A percentile compares a stretch with the other conserved stretches of the same genome.
Evolutionary conservation across 2,329 filamentous ascomycete species (phyloP).

Genomic region (Ceratocystis alfenasii): DNA sequence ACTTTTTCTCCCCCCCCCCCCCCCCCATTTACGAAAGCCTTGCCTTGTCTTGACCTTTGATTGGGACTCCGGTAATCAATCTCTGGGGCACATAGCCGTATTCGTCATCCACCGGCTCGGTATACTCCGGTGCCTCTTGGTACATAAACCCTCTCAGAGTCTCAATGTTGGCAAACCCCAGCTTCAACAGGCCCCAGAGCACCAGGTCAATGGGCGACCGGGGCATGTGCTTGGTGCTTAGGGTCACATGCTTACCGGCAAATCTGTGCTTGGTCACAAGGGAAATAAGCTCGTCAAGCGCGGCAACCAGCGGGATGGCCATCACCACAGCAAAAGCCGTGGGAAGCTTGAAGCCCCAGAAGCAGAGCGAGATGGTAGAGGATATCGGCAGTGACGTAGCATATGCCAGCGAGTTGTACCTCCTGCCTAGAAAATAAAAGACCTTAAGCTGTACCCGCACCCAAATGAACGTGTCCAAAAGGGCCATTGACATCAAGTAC

Average conservation of each 20-base stretch:
- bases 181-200: neutral
- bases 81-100: conserved; percentile 16
- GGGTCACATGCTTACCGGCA: neutral
- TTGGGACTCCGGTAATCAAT: neutral
- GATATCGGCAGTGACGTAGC: conserved; percentile 13
- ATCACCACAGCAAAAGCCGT: neutral
- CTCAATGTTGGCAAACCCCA: conserved; percentile 17
- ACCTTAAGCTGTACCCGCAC: conserved; percentile 14
- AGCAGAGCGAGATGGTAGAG: neutral
- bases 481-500: conserved; percentile 10
- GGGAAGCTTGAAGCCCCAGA: neutral
- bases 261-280: neutral
- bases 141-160: conserved; percentile 11
- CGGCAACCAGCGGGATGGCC: neutral
- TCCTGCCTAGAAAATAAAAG: neutral
- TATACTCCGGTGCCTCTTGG: conserved; percentile 8
- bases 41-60: neutral
- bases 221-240: neutral
- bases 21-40: neutral
- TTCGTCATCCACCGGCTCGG: conserved; percentile 11
- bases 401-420: conserved; percentile 5
- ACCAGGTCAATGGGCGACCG: conserved; percentile 4
- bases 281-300: conserved; percentile 10
- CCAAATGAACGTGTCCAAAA: conserved; percentile 18
- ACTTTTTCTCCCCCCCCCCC: no score